Conservation (phyloP, 2,329 filamentous ascomycete species). For the Neodidymelliopsis sp. region DNA sequence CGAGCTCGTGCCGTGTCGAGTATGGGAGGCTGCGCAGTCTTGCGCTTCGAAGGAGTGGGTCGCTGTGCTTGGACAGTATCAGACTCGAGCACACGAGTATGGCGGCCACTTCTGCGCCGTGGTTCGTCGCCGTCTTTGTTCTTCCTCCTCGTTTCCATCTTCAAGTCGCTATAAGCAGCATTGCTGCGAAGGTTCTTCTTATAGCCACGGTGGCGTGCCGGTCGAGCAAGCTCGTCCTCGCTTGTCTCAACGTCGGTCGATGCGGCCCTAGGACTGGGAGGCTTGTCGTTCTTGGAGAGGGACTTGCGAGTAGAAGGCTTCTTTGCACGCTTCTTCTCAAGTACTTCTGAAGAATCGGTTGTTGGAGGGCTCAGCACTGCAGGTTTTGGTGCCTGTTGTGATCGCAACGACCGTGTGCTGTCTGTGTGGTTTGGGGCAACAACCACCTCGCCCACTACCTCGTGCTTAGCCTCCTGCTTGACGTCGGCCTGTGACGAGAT, state of each 20-base stretch:
- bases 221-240: slow-evolving; percentile 35
- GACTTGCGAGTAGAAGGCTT: not conserved
- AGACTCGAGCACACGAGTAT: slow-evolving; percentile 39
- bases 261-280: not conserved
- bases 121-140: slow-evolving; percentile 22
- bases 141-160: slow-evolving; percentile 42
- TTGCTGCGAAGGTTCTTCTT: slow-evolving; percentile 23
- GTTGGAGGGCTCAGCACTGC: slow-evolving; percentile 12
- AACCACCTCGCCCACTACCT: too few species aligned
- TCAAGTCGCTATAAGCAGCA: slow-evolving; percentile 32
- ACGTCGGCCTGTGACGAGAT: slow-evolving; percentile 16
- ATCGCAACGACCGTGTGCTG: slow-evolving; percentile 22
- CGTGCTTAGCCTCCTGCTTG: too few species aligned
- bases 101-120: slow-evolving; percentile 33
- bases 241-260: slow-evolving; percentile 19
- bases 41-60: slow-evolving; percentile 14
- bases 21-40: slow-evolving; percentile 27
- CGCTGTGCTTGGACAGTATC: slow-evolving; percentile 33
- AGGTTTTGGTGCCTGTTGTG: slow-evolving; percentile 10
- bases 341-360: not conserved
- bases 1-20: slow-evolving; percentile 50
- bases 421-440: not conserved
- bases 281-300: not conserved
- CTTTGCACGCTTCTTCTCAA: not conserved
- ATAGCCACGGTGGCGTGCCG: slow-evolving; percentile 11